Conservation (phyloP, 176 grass and related monocot genomes). For the Lolium multiflorum region DNA sequence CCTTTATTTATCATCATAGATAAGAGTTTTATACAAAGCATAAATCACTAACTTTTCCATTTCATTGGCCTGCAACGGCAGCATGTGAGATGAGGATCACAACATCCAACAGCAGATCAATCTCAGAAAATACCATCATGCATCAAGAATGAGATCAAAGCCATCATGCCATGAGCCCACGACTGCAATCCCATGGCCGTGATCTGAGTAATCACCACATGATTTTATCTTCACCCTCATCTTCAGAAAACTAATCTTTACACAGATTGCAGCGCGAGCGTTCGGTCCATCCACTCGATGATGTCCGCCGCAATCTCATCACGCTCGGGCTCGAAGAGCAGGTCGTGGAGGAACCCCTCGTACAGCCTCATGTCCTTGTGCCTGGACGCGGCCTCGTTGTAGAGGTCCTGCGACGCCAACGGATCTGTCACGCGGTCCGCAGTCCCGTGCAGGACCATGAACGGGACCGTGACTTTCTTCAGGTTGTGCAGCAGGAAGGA, state of each 20-base stretch:
- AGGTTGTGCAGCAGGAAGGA: conserved; percentile 79
- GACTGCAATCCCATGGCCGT: neutral
- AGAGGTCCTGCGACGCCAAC: conserved; percentile 78
- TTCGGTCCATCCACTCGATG: conserved; percentile 90
- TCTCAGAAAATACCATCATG: conserved; percentile 11
- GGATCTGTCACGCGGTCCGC: conserved; percentile 93
- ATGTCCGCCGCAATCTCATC: conserved; percentile 80
- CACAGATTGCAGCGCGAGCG: conserved; percentile 37
- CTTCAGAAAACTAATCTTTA: neutral
- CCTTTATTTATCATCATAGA: neutral
- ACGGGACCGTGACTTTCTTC: conserved; percentile 76
- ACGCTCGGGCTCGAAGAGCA: conserved; percentile 93
- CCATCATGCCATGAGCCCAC: conserved; percentile 7
- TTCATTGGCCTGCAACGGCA: neutral
- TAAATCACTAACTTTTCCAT: neutral
- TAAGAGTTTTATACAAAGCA: conserved; percentile 12
- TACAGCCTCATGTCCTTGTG: conserved; percentile 85
- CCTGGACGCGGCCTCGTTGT: conserved; percentile 59
- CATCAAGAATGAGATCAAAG: conserved; percentile 4
- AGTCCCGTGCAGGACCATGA: conserved; percentile 92
- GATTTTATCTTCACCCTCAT: neutral
- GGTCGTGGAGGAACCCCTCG: conserved; percentile 90
- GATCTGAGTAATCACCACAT: neutral
- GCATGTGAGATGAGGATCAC: conserved; percentile 7
- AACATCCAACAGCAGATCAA: neutral